Evolutionary conservation across 805 yeast genomes (phyloP).

Genomic region (Candida caryicola): DNA sequence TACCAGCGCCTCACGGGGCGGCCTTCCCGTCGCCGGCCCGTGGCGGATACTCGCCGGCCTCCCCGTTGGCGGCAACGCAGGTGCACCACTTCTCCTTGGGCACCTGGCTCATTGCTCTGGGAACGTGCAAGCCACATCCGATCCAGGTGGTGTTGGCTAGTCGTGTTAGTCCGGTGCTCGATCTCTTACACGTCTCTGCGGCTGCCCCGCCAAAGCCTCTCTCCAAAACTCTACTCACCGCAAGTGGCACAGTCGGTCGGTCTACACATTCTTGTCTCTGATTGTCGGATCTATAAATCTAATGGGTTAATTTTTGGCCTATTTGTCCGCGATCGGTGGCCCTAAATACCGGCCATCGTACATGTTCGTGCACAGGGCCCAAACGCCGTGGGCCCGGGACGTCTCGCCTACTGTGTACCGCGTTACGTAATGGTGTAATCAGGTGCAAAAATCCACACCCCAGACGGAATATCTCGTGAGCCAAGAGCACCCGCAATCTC

Average conservation of each 20-base stretch:
- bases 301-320: no score
- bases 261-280: slow-evolving; percentile 9
- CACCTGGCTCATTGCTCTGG: slow-evolving; percentile 35
- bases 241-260: slow-evolving; percentile 11
- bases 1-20: slow-evolving; percentile 1
- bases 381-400: no score
- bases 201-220: background rate
- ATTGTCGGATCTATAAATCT: slow-evolving; percentile 46
- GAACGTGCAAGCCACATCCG: slow-evolving; percentile 47
- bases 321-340: no score
- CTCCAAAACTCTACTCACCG: slow-evolving; percentile 5
- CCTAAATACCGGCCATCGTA: no score
- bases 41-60: slow-evolving; percentile 35
- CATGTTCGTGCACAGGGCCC: no score
- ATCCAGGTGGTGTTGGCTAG: slow-evolving; percentile 31
- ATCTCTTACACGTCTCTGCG: no score
- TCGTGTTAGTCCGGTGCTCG: background rate
- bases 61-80: slow-evolving; percentile 27
- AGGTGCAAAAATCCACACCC: no score
- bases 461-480: no score
- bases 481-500: no score
- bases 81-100: slow-evolving; percentile 37
- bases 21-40: slow-evolving; percentile 30
- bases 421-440: no score
- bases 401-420: no score